Evolutionary conservation across 2,329 filamentous ascomycete species (phyloP).

Genomic region (Fusarium bactridioides): DNA sequence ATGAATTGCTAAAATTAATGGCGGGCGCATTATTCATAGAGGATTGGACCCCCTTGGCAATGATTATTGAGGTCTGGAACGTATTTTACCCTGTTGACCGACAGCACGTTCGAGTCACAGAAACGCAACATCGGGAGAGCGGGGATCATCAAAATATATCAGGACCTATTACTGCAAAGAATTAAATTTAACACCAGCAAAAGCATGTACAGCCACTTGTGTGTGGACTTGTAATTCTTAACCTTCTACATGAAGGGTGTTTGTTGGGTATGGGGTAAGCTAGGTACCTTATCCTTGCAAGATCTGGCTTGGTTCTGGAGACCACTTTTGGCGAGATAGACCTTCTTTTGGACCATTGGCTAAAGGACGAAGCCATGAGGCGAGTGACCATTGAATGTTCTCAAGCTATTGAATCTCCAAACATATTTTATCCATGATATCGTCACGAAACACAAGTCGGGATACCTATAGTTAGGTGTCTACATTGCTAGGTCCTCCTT

Average conservation of each 20-base stretch:
- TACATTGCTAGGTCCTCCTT: neutral
- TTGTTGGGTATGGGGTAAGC: neutral
- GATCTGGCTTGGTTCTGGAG: neutral
- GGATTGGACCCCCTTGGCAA: conserved; percentile 33
- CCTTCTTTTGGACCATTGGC: neutral
- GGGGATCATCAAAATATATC: conserved; percentile 10
- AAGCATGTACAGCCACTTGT: neutral
- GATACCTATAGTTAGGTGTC: neutral
- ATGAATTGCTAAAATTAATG: conserved; percentile 43
- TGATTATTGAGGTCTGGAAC: conserved; percentile 28
- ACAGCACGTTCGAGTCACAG: neutral
- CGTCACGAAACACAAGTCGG: neutral
- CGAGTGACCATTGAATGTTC: neutral
- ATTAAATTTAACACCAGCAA: neutral
- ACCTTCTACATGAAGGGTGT: neutral
- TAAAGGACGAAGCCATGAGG: neutral
- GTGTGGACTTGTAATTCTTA: neutral
- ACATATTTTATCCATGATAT: neutral
- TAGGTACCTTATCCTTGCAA: neutral
- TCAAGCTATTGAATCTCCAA: neutral
- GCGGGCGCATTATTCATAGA: conserved; percentile 43
- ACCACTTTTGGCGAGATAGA: neutral
- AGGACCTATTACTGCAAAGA: neutral
- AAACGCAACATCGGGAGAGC: neutral
- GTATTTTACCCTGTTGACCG: neutral